Base-by-base conservation (phyloP, 306 rosid genomes). In the Rosa multiflora region DNA sequence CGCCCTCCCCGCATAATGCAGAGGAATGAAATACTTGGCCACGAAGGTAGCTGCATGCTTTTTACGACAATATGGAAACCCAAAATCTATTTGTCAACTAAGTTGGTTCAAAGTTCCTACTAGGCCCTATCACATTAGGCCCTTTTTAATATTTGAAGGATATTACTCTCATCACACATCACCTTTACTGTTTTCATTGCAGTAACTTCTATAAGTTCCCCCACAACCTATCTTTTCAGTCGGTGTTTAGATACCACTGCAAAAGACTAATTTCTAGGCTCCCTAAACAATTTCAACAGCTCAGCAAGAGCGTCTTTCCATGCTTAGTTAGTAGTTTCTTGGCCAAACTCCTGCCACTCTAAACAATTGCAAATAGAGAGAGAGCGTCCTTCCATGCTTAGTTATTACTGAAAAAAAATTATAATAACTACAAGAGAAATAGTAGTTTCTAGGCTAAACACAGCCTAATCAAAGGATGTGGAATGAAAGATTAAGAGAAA, bases 381-480 rank as follows among this genome's bases (percentile, higher is more conserved):
- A 44, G 48, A 44, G 48, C 44, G 8, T 42, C 44, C 48, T 44
- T 44, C 48, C 48, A 44, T 44, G 11, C 48, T 8, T 44, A 40
- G 44, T 40, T 40, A 40, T 40, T 40, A 40, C 44, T 40, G 44
- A 40, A 40, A 40, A 40, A 6, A 40, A 40, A 40, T 40, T 29
- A 29, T 29, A 32, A 32, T 32, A 32, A 10, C 32, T 56, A 59
- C 37, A 61, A 61, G 40, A 23, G 20, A 53, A 20, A 58, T 39
- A 9, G 52, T 43, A 55, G 77, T 56, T 56, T 52, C 76, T 56
- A 74, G 56, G 53, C 69, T 20, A 29, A 42, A 42, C 26, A 59
- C 5, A 42, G 69, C 29, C 58, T 10, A 10, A 55, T 72, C 62
- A 20, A 23, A 47, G 17, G 35, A 49, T 6, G 17, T 53, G 49